phyloP scores from a whole-genome alignment of 2,329 filamentous ascomycete genomes.

The Ascosphaera aggregata region DNA sequence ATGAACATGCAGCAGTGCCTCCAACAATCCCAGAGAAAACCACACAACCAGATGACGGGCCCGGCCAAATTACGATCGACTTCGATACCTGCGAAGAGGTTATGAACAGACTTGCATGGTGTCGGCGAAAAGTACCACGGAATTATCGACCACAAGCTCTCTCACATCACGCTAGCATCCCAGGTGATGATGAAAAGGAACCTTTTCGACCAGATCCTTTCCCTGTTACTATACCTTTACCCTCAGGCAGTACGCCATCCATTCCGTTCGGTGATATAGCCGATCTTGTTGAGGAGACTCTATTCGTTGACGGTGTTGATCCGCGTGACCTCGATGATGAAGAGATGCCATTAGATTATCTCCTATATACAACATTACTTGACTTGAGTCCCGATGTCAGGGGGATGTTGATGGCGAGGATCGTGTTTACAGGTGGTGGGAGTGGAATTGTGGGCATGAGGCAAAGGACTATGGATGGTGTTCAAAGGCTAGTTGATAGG shows the following conservation, averaged over 20 bases:
- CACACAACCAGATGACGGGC: constrained; percentile 8
- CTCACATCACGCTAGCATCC: constrained; percentile 24
- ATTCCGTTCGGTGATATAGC: constrained; percentile 49
- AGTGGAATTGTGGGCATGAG: constrained; percentile 60
- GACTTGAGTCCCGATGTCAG: constrained; percentile 61
- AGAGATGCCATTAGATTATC: constrained; percentile 51
- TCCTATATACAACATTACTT: constrained; percentile 56
- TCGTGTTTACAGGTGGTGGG: constrained; percentile 66
- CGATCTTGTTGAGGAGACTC: constrained; percentile 48
- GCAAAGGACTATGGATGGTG: constrained; percentile 50
- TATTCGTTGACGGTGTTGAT: constrained; percentile 38
- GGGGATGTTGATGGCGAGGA: constrained; percentile 65
- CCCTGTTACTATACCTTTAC: constrained; percentile 20
- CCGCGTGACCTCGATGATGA: constrained; percentile 55
- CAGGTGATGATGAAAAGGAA: constrained; percentile 27
- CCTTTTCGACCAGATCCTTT: background rate
- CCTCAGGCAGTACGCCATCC: constrained; percentile 15
- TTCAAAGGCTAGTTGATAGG: constrained; percentile 39
- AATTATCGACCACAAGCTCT: constrained; percentile 7
- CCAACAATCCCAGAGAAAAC: constrained; percentile 6
- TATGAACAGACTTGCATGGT: constrained; percentile 56
- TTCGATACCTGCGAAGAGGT: constrained; percentile 73
- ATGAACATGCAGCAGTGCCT: constrained; percentile 6
- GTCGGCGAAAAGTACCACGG: constrained; percentile 16
- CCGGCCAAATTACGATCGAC: constrained; percentile 24